phyloP scores from a whole-genome alignment of 306 rosid genomes.

The Citrullus colocynthis region DNA sequence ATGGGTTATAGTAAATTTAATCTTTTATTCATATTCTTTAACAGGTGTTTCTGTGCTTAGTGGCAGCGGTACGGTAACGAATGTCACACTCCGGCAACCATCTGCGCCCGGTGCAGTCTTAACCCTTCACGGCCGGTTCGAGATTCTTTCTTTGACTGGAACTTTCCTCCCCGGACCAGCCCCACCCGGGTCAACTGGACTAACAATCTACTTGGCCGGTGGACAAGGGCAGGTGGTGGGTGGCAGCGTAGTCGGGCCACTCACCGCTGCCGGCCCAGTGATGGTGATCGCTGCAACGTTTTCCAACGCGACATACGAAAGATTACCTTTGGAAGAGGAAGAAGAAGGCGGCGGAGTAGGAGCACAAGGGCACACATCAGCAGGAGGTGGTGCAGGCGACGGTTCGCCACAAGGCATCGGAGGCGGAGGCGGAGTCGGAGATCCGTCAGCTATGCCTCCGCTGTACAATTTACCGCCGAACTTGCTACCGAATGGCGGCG shows the following conservation, averaged over 20 bases:
- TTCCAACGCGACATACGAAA: constrained; percentile 65
- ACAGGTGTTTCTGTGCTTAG: constrained; percentile 40
- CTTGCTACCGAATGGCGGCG: constrained; percentile 41
- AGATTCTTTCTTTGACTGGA: constrained; percentile 58
- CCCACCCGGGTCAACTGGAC: constrained; percentile 45
- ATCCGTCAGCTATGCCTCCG: constrained; percentile 12
- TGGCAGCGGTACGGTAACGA: constrained; percentile 57
- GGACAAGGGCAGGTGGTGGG: constrained; percentile 81
- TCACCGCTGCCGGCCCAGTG: constrained; percentile 62
- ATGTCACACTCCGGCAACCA: constrained; percentile 62
- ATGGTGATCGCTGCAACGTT: constrained; percentile 73
- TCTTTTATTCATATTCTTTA: not conserved
- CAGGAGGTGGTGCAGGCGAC: constrained; percentile 12
- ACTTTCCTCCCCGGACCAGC: constrained; percentile 64
- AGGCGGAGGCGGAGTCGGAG: constrained; percentile 27
- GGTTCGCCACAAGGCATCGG: constrained; percentile 24
- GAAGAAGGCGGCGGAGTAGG: constrained; percentile 19
- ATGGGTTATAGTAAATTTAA: not conserved
- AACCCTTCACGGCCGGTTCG: constrained; percentile 64
- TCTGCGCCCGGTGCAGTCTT: constrained; percentile 42
- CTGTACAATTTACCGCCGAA: constrained; percentile 32
- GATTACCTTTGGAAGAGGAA: constrained; percentile 62
- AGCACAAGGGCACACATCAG: constrained; percentile 13
- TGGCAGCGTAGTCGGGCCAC: constrained; percentile 60
- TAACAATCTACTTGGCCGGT: constrained; percentile 63